Conservation (phyloP, 768 basidiomycete species). For the Lactarius sanguifluus region DNA sequence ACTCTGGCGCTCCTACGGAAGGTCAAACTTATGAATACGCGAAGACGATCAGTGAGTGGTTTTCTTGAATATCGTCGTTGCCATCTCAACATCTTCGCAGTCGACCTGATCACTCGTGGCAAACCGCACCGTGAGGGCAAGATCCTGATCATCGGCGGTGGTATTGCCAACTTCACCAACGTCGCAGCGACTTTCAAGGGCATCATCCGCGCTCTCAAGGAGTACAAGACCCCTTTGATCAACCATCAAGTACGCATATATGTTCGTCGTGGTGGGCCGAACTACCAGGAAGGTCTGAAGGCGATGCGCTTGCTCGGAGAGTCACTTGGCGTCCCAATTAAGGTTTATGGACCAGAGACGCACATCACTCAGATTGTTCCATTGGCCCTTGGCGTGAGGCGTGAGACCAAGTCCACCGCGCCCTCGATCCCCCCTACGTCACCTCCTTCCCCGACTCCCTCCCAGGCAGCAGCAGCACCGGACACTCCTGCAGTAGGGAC, state of each 20-base stretch:
- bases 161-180: conserved; percentile 99
- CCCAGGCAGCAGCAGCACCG: conserved; percentile 40
- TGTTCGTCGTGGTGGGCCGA: conserved; percentile 97
- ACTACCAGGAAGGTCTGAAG: conserved; percentile 98
- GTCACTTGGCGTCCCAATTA: conserved; percentile 95
- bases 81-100: conserved; percentile 38
- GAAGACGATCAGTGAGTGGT: conserved; percentile 84
- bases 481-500: conserved; percentile 52
- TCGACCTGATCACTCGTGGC: conserved; percentile 95
- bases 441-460: conserved; percentile 46
- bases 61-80: not conserved
- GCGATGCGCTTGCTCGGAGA: conserved; percentile 98
- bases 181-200: conserved; percentile 99
- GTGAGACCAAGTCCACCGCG: conserved; percentile 43
- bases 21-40: conserved; percentile 99
- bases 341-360: conserved; percentile 96
- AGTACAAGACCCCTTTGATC: conserved; percentile 84
- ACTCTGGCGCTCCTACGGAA: conserved; percentile 96
- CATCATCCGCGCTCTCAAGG: conserved; percentile 95
- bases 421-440: conserved; percentile 48
- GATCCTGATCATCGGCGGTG: conserved; percentile 98
- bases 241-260: conserved; percentile 89
- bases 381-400: conserved; percentile 88
- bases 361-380: conserved; percentile 99
- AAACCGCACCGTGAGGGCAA: conserved; percentile 83